phyloP scores from a whole-genome alignment of 768 basidiomycete genomes.

The Lentinus tigrinus region DNA sequence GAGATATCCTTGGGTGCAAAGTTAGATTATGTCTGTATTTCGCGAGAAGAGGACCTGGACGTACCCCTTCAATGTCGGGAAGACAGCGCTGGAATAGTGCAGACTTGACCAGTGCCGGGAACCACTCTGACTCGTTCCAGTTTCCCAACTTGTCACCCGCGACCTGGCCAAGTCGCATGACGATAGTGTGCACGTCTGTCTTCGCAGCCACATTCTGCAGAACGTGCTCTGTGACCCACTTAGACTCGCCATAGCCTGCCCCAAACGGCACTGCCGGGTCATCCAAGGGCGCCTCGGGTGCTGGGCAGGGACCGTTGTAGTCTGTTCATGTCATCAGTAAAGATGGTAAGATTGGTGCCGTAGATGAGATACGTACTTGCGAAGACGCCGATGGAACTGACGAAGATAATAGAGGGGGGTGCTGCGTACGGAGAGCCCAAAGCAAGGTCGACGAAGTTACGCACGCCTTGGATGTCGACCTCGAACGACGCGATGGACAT shows the following conservation, averaged over 20 bases:
- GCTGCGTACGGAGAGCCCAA: conserved; percentile 9
- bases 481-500: conserved; percentile 38
- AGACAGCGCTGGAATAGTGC: conserved; percentile 24
- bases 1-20: conserved; percentile 15
- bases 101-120: conserved; percentile 39
- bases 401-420: conserved; percentile 6
- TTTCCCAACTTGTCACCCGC: conserved; percentile 40
- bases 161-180: conserved; percentile 47
- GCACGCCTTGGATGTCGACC: conserved; percentile 28
- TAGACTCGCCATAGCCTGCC: conserved; percentile 45
- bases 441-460: conserved; percentile 17
- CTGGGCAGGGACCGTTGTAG: conserved; percentile 1
- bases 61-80: conserved; percentile 35
- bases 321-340: not conserved
- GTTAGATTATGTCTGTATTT: not conserved
- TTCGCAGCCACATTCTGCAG: conserved; percentile 29
- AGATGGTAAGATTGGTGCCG: not conserved
- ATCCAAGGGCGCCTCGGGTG: not conserved
- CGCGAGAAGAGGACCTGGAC: conserved; percentile 11
- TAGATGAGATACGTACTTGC: not conserved
- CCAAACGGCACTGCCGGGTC: conserved; percentile 35
- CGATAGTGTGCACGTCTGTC: conserved; percentile 36
- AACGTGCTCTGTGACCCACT: conserved; percentile 43
- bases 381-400: conserved; percentile 13
- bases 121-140: conserved; percentile 47